Evolutionary conservation across 371 early-diverging fungal species (phyloP).

Genomic region (Apophysomyces sp.): DNA sequence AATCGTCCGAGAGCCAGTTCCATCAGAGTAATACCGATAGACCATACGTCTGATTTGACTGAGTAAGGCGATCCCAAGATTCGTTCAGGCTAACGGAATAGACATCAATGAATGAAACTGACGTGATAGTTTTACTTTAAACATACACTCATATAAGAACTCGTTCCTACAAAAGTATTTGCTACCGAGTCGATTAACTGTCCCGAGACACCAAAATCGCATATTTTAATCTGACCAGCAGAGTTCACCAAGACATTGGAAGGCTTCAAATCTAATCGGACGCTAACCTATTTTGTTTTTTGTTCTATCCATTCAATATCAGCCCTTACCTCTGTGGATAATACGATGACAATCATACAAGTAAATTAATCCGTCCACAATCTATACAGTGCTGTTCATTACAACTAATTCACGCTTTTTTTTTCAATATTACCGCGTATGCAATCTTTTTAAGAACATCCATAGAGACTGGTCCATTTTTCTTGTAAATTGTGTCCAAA

Average conservation of each 20-base stretch:
- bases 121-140: neutral
- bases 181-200: slow-evolving; percentile 71
- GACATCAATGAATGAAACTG: neutral
- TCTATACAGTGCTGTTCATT: slow-evolving; percentile 14
- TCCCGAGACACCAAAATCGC: slow-evolving; percentile 84
- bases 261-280: slow-evolving; percentile 63
- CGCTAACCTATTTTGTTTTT: neutral
- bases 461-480: slow-evolving; percentile 68
- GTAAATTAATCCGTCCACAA: slow-evolving; percentile 70
- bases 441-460: slow-evolving; percentile 70
- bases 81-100: slow-evolving; percentile 76
- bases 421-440: slow-evolving; percentile 46
- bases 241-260: slow-evolving; percentile 73
- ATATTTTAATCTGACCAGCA: slow-evolving; percentile 76
- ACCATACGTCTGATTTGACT: slow-evolving; percentile 90
- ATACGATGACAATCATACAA: slow-evolving; percentile 74
- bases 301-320: neutral
- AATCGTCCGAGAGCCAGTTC: slow-evolving; percentile 84
- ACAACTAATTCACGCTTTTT: neutral
- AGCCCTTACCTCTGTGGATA: slow-evolving; percentile 66
- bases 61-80: slow-evolving; percentile 81
- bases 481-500: slow-evolving; percentile 70
- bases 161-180: slow-evolving; percentile 84
- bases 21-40: slow-evolving; percentile 81
- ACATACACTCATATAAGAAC: slow-evolving; percentile 82